These are phyloP conservation scores for Aspergillus piperis DNA, from an alignment of 2,329 filamentous ascomycete species.

Conservation along the genomic window DNA sequence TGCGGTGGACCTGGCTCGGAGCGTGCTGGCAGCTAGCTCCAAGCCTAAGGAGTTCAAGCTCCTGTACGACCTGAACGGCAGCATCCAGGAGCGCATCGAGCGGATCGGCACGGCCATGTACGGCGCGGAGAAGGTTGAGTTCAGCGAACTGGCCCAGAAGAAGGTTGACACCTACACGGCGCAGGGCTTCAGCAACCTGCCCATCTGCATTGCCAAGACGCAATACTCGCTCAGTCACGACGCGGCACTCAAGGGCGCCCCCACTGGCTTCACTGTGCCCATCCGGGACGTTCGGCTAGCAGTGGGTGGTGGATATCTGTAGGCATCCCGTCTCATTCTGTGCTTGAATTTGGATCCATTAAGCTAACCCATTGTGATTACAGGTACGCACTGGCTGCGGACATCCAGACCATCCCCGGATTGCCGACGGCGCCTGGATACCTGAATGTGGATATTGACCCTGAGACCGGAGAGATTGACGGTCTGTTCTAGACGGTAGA, in stretches of 20 bases:
- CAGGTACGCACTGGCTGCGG: slow-evolving; percentile 88
- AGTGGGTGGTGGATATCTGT: slow-evolving; percentile 89
- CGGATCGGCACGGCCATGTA: slow-evolving; percentile 92
- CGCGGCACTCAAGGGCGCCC: slow-evolving; percentile 89
- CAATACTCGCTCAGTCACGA: slow-evolving; percentile 97
- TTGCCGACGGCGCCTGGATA: slow-evolving; percentile 94
- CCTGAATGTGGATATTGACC: slow-evolving; percentile 82
- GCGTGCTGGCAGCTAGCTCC: slow-evolving; percentile 77
- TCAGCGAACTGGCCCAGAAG: slow-evolving; percentile 90
- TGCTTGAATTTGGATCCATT: slow-evolving; percentile 5
- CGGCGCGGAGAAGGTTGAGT: slow-evolving; percentile 83
- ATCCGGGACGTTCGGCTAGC: slow-evolving; percentile 94
- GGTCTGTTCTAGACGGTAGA: slow-evolving; percentile 74
- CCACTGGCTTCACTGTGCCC: slow-evolving; percentile 89
- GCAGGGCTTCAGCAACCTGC: slow-evolving; percentile 89
- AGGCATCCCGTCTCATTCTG: slow-evolving; percentile 39
- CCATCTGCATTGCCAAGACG: slow-evolving; percentile 97
- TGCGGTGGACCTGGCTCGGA: slow-evolving; percentile 83
- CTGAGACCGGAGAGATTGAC: slow-evolving; percentile 80
- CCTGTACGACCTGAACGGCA: slow-evolving; percentile 77
- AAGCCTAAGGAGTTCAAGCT: slow-evolving; percentile 87
- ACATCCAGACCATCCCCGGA: slow-evolving; percentile 97
- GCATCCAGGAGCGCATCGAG: slow-evolving; percentile 86
- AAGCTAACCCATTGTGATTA: slow-evolving; percentile 37
- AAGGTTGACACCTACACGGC: slow-evolving; percentile 94